phyloP scores from a whole-genome alignment of 2,329 filamentous ascomycete species.

The Dactylellina leptospora region DNA sequence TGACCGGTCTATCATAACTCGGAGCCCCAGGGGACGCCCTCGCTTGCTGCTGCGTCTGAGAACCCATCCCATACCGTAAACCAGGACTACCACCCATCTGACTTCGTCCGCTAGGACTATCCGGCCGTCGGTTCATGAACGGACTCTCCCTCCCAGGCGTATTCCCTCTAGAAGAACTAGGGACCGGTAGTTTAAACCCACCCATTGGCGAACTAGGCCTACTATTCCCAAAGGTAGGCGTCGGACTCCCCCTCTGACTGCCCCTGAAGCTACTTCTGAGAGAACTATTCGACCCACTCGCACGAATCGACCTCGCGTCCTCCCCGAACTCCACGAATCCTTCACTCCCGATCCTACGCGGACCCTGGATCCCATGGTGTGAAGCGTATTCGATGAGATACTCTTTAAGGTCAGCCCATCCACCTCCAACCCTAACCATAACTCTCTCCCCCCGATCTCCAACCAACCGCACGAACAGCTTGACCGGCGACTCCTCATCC shows the following conservation, averaged over 20 bases:
- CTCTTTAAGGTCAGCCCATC: slow-evolving; percentile 96
- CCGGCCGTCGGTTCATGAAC: slow-evolving; percentile 25
- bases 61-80: slow-evolving; percentile 18
- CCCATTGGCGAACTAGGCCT: slow-evolving; percentile 55
- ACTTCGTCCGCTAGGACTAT: slow-evolving; percentile 23
- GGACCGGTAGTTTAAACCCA: slow-evolving; percentile 24
- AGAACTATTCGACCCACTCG: slow-evolving; percentile 48
- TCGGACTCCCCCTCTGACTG: slow-evolving; percentile 60
- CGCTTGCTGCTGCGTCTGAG: slow-evolving; percentile 4
- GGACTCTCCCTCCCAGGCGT: slow-evolving; percentile 32
- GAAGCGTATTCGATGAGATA: slow-evolving; percentile 92
- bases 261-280: slow-evolving; percentile 60
- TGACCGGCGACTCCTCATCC: slow-evolving; percentile 86
- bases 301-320: slow-evolving; percentile 31
- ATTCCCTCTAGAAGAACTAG: slow-evolving; percentile 15
- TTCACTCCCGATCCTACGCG: slow-evolving; percentile 58
- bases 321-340: slow-evolving; percentile 47
- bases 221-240: slow-evolving; percentile 54
- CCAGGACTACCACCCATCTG: slow-evolving; percentile 28
- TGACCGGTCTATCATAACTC: slow-evolving; percentile 40
- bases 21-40: slow-evolving; percentile 30
- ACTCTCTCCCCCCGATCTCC: slow-evolving; percentile 89
- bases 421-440: slow-evolving; percentile 96
- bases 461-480: slow-evolving; percentile 90
- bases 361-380: slow-evolving; percentile 78